A percentile compares a stretch with the other conserved stretches of the same genome.
These are phyloP conservation scores for Hericium alpestre DNA, from an alignment of 768 basidiomycete genomes.

Conservation along the genomic window DNA sequence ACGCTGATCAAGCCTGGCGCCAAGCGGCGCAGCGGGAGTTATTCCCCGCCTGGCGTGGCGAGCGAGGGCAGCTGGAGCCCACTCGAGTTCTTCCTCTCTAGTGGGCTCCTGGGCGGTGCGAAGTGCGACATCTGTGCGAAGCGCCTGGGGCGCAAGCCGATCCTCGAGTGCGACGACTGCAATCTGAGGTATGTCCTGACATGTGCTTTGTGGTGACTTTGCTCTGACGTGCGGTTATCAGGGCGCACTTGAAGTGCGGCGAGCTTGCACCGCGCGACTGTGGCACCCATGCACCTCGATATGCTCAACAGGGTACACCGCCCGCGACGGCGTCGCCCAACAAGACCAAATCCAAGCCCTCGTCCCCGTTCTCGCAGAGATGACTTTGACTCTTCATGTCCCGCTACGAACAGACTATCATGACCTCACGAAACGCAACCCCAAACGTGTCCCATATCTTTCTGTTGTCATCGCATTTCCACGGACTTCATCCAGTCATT, in stretches of 20 bases:
- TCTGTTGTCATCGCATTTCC: not conserved
- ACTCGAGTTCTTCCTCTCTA: slow-evolving; percentile 68
- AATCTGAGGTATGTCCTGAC: slow-evolving; percentile 37
- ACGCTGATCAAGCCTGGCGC: slow-evolving; percentile 73
- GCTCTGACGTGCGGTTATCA: slow-evolving; percentile 17
- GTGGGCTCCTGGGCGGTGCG: slow-evolving; percentile 48
- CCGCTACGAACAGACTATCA: not conserved
- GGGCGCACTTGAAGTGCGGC: slow-evolving; percentile 82
- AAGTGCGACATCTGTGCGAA: slow-evolving; percentile 81
- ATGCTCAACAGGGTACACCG: not conserved
- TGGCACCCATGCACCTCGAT: slow-evolving; percentile 36
- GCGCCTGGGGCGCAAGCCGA: slow-evolving; percentile 77
- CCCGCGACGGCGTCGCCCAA: not conserved
- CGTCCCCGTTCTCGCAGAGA: slow-evolving; percentile 5
- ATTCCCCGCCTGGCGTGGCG: slow-evolving; percentile 21
- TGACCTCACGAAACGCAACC: too few relatives aligned
- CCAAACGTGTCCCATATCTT: not conserved
- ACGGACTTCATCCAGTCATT: not conserved
- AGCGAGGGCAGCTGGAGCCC: slow-evolving; percentile 55
- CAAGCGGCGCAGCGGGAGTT: slow-evolving; percentile 35
- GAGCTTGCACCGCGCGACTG: slow-evolving; percentile 75
- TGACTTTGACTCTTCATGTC: not conserved
- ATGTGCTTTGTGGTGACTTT: slow-evolving; percentile 19
- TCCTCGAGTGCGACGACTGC: slow-evolving; percentile 85
- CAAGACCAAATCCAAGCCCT: slow-evolving; percentile 3